A percentile compares a stretch with the other conserved stretches of the same genome.
Evolutionary conservation across 257 asterid genomes (phyloP).

Genomic region (Hygrophila difformis): DNA sequence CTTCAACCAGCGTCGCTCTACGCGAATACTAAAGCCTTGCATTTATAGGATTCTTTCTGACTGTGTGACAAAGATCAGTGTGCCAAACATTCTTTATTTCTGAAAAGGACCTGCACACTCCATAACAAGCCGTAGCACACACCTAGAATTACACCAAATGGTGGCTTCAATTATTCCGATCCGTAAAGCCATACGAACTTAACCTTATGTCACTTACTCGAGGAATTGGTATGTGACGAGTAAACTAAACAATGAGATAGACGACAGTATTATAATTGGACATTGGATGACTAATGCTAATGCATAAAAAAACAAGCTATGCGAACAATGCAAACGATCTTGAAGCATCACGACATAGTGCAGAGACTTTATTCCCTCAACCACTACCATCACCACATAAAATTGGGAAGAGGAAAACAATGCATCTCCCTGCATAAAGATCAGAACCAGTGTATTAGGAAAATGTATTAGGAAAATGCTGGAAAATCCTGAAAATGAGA

Average conservation of each 20-base stretch:
- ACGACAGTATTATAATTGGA: conserved; percentile 4
- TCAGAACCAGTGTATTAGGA: conserved; percentile 16
- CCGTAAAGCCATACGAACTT: too few species aligned
- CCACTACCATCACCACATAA: conserved; percentile 56
- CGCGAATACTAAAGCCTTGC: too few species aligned
- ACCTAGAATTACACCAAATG: too few species aligned
- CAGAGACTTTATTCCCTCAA: conserved; percentile 52
- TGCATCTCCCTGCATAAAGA: conserved; percentile 56
- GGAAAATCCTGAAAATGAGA: background rate
- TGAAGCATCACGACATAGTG: conserved; percentile 33
- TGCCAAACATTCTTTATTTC: too few species aligned
- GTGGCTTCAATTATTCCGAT: too few species aligned
- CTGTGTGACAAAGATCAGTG: too few species aligned
- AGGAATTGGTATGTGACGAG: background rate
- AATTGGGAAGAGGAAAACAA: conserved; percentile 55
- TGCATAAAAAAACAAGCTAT: conserved; percentile 60
- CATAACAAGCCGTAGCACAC: too few species aligned
- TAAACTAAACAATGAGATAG: conserved; percentile 2
- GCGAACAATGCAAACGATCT: conserved; percentile 65
- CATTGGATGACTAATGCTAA: conserved; percentile 39
- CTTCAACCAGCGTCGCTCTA: too few species aligned
- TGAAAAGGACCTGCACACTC: too few species aligned
- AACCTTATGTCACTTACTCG: too few species aligned
- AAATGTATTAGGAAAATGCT: background rate
- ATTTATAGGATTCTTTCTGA: too few species aligned